Evolutionary conservation across 345 rosid species (phyloP).

Genomic region (Eucalyptus globulus): DNA sequence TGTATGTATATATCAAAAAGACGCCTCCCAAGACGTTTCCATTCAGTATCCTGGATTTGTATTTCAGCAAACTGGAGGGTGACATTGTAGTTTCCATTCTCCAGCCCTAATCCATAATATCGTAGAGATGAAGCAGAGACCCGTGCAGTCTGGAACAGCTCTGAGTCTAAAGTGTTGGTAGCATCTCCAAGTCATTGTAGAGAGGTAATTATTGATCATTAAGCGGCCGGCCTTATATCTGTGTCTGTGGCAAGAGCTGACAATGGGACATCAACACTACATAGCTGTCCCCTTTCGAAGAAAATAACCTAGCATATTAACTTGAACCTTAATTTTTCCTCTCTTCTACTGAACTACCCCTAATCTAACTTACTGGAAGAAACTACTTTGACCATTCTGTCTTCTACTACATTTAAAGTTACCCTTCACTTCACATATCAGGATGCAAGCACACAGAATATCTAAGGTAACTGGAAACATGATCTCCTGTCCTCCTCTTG

Average conservation of each 20-base stretch:
- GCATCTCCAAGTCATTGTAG: too few species aligned
- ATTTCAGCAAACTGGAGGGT: slow-evolving; percentile 35
- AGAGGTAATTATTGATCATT: not conserved
- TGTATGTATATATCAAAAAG: slow-evolving; percentile 39
- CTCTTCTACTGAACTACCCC: not conserved
- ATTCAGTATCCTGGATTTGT: not conserved
- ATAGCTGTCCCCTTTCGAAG: not conserved
- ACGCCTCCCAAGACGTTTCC: slow-evolving; percentile 35
- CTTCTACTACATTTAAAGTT: not conserved
- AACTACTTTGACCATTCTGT: not conserved
- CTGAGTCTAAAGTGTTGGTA: not conserved
- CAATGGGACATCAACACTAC: not conserved
- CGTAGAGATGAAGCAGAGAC: slow-evolving; percentile 60
- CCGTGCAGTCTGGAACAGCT: slow-evolving; percentile 38
- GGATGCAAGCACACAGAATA: not conserved
- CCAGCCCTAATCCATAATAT: slow-evolving; percentile 70
- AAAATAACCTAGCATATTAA: not conserved
- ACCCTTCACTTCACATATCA: not conserved
- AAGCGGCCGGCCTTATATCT: not conserved
- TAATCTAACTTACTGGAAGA: not conserved
- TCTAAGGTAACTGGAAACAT: not conserved
- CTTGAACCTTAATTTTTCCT: not conserved
- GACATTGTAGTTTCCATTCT: slow-evolving; percentile 66
- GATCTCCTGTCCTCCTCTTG: not conserved
- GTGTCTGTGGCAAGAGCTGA: not conserved